Conservation (phyloP, 441 rosid genomes). For the Populus hybrid region DNA sequence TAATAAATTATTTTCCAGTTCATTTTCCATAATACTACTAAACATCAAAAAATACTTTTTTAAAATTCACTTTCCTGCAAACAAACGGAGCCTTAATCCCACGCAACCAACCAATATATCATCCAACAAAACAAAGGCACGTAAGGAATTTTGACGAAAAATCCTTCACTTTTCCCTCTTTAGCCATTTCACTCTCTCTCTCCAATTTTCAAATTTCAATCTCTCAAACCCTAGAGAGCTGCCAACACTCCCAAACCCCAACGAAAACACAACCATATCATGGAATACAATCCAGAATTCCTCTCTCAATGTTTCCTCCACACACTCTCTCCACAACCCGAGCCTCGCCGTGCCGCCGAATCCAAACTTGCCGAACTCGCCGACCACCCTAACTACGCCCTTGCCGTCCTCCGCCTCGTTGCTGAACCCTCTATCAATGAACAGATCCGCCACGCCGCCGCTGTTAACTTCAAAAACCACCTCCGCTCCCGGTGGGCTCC, state of each 20-base stretch:
- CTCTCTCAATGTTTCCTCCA: slow-evolving; percentile 82
- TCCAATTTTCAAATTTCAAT: neutral
- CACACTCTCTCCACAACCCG: slow-evolving; percentile 72
- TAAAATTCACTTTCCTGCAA: no score
- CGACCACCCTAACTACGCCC: slow-evolving; percentile 62
- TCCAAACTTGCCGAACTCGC: slow-evolving; percentile 51
- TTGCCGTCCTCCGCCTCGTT: slow-evolving; percentile 75
- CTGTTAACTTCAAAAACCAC: slow-evolving; percentile 93
- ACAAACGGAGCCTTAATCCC: neutral
- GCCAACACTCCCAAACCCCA: neutral
- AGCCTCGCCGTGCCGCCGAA: slow-evolving; percentile 89
- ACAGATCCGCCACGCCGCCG: slow-evolving; percentile 89
- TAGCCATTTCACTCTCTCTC: neutral
- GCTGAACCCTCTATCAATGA: slow-evolving; percentile 74
- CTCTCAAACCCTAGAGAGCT: slow-evolving; percentile 6
- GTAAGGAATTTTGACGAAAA: neutral
- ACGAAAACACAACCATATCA: neutral
- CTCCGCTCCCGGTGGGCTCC: slow-evolving; percentile 83
- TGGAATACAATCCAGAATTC: slow-evolving; percentile 69
- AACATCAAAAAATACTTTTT: no score
- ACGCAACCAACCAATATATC: neutral
- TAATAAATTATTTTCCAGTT: no score
- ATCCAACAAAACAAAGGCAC: neutral
- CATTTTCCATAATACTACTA: no score
- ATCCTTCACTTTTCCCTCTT: neutral